Conservation (phyloP, 2,329 filamentous ascomycete species). For the Thelonectria rubi region DNA sequence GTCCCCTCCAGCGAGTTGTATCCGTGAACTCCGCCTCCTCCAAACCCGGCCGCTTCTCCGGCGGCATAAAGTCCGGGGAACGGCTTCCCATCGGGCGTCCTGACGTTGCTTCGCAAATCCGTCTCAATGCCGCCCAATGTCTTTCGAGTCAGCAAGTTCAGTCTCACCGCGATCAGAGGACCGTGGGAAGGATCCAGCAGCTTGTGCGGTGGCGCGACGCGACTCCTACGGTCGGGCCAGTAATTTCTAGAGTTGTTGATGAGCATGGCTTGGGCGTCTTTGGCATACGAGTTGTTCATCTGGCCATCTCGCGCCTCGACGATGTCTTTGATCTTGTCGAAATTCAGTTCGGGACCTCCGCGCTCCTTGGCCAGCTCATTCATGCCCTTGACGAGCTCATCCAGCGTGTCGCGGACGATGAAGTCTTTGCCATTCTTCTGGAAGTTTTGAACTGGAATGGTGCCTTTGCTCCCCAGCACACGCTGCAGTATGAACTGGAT, state of each 20-base stretch:
- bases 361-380: slow-evolving; percentile 61
- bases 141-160: slow-evolving; percentile 70
- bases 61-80: slow-evolving; percentile 68
- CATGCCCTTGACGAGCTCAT: slow-evolving; percentile 66
- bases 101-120: slow-evolving; percentile 64
- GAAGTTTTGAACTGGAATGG: slow-evolving; percentile 65
- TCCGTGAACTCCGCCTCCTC: slow-evolving; percentile 69
- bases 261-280: slow-evolving; percentile 70
- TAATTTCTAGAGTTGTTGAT: slow-evolving; percentile 65
- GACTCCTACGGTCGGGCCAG: slow-evolving; percentile 61
- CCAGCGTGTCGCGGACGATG: slow-evolving; percentile 64
- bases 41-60: slow-evolving; percentile 68
- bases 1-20: slow-evolving; percentile 71
- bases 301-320: slow-evolving; percentile 65
- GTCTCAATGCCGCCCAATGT: slow-evolving; percentile 69
- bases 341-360: slow-evolving; percentile 58
- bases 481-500: slow-evolving; percentile 62
- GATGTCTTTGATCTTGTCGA: slow-evolving; percentile 53
- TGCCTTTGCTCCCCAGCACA: slow-evolving; percentile 61
- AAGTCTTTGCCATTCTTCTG: slow-evolving; percentile 68
- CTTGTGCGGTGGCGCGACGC: slow-evolving; percentile 63
- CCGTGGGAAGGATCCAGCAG: slow-evolving; percentile 64
- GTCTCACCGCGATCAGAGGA: slow-evolving; percentile 67
- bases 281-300: slow-evolving; percentile 64
- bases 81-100: slow-evolving; percentile 56